phyloP scores from a whole-genome alignment of 2,329 filamentous ascomycete genomes.

The Xylariales sp. region DNA sequence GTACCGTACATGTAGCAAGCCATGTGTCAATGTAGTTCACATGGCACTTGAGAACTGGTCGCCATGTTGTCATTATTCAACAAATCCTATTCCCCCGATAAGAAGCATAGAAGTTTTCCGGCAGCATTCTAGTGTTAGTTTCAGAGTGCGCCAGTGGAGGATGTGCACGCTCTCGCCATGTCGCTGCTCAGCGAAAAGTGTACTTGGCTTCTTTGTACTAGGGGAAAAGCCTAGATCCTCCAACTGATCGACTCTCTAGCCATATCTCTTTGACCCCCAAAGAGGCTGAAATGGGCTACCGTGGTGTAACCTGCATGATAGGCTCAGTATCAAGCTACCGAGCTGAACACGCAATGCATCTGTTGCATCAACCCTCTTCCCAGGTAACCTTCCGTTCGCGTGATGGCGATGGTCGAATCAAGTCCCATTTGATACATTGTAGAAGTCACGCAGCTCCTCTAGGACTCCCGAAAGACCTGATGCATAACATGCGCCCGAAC shows the following conservation, averaged over 20 bases:
- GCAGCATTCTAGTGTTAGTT: neutral
- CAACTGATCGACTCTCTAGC: slow-evolving; percentile 2
- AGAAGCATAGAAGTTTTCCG: slow-evolving; percentile 11
- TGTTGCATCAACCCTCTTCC: slow-evolving; percentile 29
- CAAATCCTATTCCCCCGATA: slow-evolving; percentile 11
- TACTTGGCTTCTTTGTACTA: slow-evolving; percentile 15
- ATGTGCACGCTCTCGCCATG: slow-evolving; percentile 1
- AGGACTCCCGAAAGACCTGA: slow-evolving; percentile 22
- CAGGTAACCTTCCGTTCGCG: slow-evolving; percentile 30
- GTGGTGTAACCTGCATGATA: slow-evolving; percentile 34
- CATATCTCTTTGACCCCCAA: slow-evolving; percentile 27
- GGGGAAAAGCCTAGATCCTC: slow-evolving; percentile 1
- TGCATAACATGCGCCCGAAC: slow-evolving; percentile 30
- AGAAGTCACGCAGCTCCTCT: slow-evolving; percentile 30
- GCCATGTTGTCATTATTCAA: slow-evolving; percentile 15
- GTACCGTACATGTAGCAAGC: slow-evolving; percentile 14
- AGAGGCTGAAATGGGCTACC: slow-evolving; percentile 35
- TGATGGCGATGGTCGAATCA: slow-evolving; percentile 29
- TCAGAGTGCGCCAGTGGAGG: slow-evolving; percentile 4
- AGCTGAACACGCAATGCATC: slow-evolving; percentile 31
- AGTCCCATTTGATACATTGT: slow-evolving; percentile 14
- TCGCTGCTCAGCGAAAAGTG: neutral
- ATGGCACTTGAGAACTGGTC: slow-evolving; percentile 13
- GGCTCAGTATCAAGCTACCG: slow-evolving; percentile 18
- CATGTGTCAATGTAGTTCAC: slow-evolving; percentile 22